Evolutionary conservation across 495 filamentous ascomycete genomes (phyloP).

Genomic region (Pyrenopolyporus hunteri): DNA sequence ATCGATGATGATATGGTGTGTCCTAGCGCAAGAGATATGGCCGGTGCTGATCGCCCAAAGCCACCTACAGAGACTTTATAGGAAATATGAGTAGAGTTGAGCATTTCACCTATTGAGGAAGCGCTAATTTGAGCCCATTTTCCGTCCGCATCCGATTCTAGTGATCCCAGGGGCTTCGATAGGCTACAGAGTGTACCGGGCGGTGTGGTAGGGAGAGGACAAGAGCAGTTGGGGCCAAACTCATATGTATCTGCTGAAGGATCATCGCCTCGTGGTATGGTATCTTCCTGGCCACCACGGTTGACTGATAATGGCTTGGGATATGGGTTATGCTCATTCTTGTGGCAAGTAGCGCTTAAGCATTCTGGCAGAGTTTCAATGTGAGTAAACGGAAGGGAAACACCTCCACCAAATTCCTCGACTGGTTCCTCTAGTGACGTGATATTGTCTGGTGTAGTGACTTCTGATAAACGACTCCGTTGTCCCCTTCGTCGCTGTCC

Average conservation of each 20-base stretch:
- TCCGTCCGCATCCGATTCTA: background rate
- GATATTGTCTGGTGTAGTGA: slow-evolving; percentile 37
- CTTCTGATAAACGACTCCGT: slow-evolving; percentile 39
- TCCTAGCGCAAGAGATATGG: background rate
- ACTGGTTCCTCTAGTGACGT: slow-evolving; percentile 10
- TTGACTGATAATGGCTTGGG: slow-evolving; percentile 20
- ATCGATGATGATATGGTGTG: background rate
- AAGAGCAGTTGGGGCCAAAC: background rate
- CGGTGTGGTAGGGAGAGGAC: background rate
- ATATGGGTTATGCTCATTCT: slow-evolving; percentile 3
- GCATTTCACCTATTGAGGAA: slow-evolving; percentile 22
- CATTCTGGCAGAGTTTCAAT: slow-evolving; percentile 33
- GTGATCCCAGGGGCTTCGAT: background rate
- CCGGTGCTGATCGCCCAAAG: background rate
- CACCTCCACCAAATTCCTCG: slow-evolving; percentile 3
- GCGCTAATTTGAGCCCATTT: background rate
- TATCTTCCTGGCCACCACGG: background rate
- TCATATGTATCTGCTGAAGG: background rate
- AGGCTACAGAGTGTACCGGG: background rate
- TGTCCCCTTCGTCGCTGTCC: slow-evolving; percentile 25
- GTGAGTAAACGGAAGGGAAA: background rate
- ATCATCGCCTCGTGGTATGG: background rate
- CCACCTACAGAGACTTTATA: background rate
- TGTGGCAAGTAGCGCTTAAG: background rate
- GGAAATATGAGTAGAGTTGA: background rate